Conservation (phyloP, 176 grass and related monocot species). For the Oryza nivara region DNA sequence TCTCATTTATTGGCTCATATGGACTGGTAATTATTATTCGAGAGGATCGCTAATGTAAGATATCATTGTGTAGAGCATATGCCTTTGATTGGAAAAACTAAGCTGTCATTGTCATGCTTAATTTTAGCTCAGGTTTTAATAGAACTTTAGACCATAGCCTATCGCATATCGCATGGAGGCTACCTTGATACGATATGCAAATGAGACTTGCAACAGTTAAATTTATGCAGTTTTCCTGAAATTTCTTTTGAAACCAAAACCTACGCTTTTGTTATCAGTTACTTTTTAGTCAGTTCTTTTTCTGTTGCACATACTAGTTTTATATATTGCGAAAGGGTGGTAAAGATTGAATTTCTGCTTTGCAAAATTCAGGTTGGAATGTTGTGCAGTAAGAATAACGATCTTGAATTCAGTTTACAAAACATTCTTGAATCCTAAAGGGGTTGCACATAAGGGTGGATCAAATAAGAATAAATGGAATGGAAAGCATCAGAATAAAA, state of each 20-base stretch:
- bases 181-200: constrained; percentile 7
- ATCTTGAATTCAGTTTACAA: not conserved
- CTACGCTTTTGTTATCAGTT: not conserved
- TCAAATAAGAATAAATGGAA: not conserved
- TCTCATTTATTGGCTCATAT: constrained; percentile 7
- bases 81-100: no score
- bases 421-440: not conserved
- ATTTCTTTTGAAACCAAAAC: not conserved
- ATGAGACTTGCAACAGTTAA: not conserved
- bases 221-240: not conserved
- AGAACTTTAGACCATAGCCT: not conserved
- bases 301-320: not conserved
- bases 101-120: not conserved
- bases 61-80: not conserved
- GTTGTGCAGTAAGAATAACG: not conserved
- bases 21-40: not conserved
- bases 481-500: not conserved
- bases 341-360: no score
- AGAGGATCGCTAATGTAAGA: not conserved
- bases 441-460: not conserved
- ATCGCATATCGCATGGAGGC: not conserved
- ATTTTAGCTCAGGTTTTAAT: not conserved
- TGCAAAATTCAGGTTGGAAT: not conserved
- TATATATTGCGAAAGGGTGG: not conserved
- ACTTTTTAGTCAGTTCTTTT: not conserved